These are phyloP conservation scores for Verticillium zaregamsianum DNA, from an alignment of 2,329 filamentous ascomycete genomes.

Conservation along the genomic window DNA sequence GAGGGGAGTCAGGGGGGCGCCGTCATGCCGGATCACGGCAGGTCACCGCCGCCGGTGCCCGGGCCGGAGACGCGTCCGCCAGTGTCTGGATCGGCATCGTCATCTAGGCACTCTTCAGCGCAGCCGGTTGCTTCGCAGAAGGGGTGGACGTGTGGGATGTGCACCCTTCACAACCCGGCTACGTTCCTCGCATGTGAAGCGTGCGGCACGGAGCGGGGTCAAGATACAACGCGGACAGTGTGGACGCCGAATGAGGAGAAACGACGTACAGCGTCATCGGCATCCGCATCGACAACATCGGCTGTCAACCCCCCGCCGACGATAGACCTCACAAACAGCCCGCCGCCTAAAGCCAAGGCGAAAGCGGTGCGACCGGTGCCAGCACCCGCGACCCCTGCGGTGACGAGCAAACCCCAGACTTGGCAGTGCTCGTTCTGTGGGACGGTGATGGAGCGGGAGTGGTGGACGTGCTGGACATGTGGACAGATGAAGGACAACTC, in stretches of 20 bases:
- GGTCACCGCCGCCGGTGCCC: conserved; percentile 13
- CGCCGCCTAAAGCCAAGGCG: conserved; percentile 18
- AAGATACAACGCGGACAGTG: conserved; percentile 11
- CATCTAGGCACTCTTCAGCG: not conserved
- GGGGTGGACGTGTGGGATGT: conserved; percentile 50
- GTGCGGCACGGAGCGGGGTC: conserved; percentile 33
- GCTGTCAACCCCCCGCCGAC: not conserved
- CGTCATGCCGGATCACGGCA: conserved; percentile 17
- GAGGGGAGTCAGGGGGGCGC: conserved; percentile 36
- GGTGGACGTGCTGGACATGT: conserved; percentile 55
- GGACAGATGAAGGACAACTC: conserved; percentile 50
- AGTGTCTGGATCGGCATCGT: not conserved
- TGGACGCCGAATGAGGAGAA: conserved; percentile 16
- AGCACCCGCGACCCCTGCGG: conserved; percentile 12
- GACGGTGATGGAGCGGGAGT: conserved; percentile 46
- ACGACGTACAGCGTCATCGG: conserved; percentile 16
- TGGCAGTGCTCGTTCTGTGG: conserved; percentile 53
- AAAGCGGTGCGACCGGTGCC: conserved; percentile 7
- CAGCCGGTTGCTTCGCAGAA: conserved; percentile 8
- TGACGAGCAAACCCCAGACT: conserved; percentile 18
- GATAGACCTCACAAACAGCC: conserved; percentile 31
- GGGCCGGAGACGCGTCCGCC: conserved; percentile 6
- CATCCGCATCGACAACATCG: conserved; percentile 10
- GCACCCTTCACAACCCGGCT: conserved; percentile 52
- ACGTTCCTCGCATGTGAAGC: conserved; percentile 52